Conservation (phyloP, 805 yeast species). For the Pichia californica region DNA sequence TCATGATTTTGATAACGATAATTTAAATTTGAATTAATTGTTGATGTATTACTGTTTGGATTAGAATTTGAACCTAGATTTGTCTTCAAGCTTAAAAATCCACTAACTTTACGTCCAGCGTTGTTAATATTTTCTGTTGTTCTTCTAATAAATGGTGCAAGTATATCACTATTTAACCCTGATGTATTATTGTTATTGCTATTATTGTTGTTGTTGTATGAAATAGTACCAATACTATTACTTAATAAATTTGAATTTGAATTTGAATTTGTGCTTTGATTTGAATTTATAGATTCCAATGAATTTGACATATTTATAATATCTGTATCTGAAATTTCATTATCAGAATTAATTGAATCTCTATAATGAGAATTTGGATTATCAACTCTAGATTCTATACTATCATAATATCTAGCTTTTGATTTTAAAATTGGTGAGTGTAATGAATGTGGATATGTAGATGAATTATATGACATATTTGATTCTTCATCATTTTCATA, state of each 20-base stretch:
- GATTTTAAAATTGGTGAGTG: conserved; percentile 1
- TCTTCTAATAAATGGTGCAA: conserved; percentile 20
- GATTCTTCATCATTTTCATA: neutral
- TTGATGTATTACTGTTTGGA: conserved; percentile 8
- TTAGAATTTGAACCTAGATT: no score
- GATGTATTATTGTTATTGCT: no score
- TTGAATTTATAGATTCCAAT: neutral
- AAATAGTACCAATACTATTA: conserved; percentile 6
- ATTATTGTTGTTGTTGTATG: no score
- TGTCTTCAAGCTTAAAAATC: conserved; percentile 13
- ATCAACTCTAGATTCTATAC: neutral
- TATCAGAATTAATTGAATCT: neutral
- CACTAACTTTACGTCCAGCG: conserved; percentile 25
- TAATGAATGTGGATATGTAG: no score
- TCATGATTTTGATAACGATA: neutral
- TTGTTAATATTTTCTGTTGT: conserved; percentile 22
- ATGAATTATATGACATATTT: neutral
- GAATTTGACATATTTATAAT: neutral
- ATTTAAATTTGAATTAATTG: neutral
- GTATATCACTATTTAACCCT: conserved; percentile 13
- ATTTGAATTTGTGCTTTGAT: neutral
- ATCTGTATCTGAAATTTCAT: neutral
- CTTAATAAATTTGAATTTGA: neutral
- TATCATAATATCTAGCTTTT: neutral
- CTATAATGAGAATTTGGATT: neutral